Percentiles rank a stretch among this genome's conserved stretches.
phyloP scores from a whole-genome alignment of 495 filamentous ascomycete species.

The Bombardia bombarda region DNA sequence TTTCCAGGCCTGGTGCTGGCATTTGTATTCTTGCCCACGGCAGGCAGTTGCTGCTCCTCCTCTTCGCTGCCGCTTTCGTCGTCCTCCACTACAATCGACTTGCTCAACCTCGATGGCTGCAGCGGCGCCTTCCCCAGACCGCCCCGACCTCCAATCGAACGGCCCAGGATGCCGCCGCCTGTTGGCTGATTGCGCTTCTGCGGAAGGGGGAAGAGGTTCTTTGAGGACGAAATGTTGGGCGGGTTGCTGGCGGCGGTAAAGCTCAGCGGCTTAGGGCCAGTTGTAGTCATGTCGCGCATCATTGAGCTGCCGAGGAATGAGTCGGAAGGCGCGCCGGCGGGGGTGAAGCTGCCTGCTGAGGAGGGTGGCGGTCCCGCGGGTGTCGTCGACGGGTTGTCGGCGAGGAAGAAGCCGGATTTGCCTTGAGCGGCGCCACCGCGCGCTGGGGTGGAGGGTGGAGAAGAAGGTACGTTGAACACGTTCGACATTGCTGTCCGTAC shows the following conservation, averaged over 20 bases:
- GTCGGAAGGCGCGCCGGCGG: slow-evolving; percentile 59
- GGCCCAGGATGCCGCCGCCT: too few relatives aligned
- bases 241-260: slow-evolving; percentile 61
- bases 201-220: slow-evolving; percentile 28
- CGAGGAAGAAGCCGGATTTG: too few relatives aligned
- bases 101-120: slow-evolving; percentile 28
- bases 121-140: slow-evolving; percentile 18
- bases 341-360: slow-evolving; percentile 62
- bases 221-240: slow-evolving; percentile 51
- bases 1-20: slow-evolving; percentile 18
- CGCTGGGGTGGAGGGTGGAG: slow-evolving; percentile 30
- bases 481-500: too few relatives aligned
- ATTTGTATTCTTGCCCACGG: slow-evolving; percentile 27
- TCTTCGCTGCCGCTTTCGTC: slow-evolving; percentile 25
- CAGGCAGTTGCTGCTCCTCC: too few relatives aligned
- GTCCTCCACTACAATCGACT: slow-evolving; percentile 25
- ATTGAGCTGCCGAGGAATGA: slow-evolving; percentile 61
- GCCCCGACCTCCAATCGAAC: slow-evolving; percentile 28
- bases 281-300: slow-evolving; percentile 26
- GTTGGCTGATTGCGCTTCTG: slow-evolving; percentile 28
- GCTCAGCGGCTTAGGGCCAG: slow-evolving; percentile 34
- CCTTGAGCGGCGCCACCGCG: too few relatives aligned
- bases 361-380: slow-evolving; percentile 59
- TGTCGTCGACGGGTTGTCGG: slow-evolving; percentile 59
- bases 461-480: slow-evolving; percentile 24